phyloP scores from a whole-genome alignment of 2,329 filamentous ascomycete genomes.

The Triangularia verruculosa region DNA sequence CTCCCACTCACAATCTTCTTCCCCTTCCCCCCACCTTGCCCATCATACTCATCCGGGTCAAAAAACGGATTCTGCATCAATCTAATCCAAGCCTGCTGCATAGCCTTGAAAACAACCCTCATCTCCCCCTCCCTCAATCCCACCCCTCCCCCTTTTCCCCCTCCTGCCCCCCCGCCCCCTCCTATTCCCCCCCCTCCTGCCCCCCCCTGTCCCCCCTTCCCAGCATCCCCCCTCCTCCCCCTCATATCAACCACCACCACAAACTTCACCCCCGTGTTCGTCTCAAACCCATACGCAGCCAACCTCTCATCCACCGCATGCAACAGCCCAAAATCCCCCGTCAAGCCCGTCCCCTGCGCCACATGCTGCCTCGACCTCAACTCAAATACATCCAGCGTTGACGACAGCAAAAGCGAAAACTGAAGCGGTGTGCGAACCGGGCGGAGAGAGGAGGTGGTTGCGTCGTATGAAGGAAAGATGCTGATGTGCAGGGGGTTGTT shows the following conservation, averaged over 20 bases:
- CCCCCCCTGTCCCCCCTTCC: slow-evolving; percentile 44
- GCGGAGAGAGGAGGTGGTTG: slow-evolving; percentile 47
- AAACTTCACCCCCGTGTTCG: slow-evolving; percentile 90
- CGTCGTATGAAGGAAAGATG: slow-evolving; percentile 74
- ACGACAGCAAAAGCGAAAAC: slow-evolving; percentile 87
- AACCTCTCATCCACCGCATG: slow-evolving; percentile 92
- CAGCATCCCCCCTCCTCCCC: slow-evolving; percentile 49
- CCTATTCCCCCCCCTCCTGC: slow-evolving; percentile 86
- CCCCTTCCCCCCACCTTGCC: slow-evolving; percentile 55
- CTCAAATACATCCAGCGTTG: slow-evolving; percentile 91
- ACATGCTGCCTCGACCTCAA: slow-evolving; percentile 72
- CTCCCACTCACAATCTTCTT: slow-evolving; percentile 75
- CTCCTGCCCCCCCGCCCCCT: slow-evolving; percentile 56
- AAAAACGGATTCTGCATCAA: slow-evolving; percentile 95
- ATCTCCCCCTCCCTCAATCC: slow-evolving; percentile 83
- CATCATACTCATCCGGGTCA: slow-evolving; percentile 80
- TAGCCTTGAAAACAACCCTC: slow-evolving; percentile 82
- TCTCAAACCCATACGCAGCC: slow-evolving; percentile 92
- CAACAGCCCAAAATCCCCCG: slow-evolving; percentile 85
- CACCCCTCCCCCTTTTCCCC: slow-evolving; percentile 32
- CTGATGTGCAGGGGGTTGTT: slow-evolving; percentile 95
- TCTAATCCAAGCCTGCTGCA: slow-evolving; percentile 88
- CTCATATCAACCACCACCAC: slow-evolving; percentile 90
- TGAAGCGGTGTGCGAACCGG: slow-evolving; percentile 73
- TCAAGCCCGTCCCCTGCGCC: slow-evolving; percentile 47